Conservation (phyloP, 805 yeast genomes). For the Candida argentea region DNA sequence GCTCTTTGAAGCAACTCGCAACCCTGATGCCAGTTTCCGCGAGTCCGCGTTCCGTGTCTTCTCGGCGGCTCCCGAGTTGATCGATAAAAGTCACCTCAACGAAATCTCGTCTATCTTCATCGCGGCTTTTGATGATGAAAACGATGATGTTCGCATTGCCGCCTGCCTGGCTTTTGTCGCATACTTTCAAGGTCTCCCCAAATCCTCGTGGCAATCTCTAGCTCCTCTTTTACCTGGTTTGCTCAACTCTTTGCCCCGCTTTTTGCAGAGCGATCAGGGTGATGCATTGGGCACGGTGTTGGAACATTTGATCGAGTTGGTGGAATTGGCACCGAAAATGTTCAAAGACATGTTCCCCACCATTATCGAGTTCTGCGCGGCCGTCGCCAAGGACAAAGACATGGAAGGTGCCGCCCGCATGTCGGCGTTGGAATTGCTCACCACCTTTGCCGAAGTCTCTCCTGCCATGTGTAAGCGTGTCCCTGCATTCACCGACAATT, state of each 20-base stretch:
- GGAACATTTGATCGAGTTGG: conserved; percentile 82
- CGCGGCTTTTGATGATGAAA: conserved; percentile 68
- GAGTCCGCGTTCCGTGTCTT: conserved; percentile 89
- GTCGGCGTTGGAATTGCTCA: conserved; percentile 79
- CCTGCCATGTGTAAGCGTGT: conserved; percentile 91
- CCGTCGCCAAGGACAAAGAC: conserved; percentile 71
- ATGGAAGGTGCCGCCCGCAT: conserved; percentile 72
- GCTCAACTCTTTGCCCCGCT: conserved; percentile 78
- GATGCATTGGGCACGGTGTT: conserved; percentile 78
- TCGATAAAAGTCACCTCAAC: conserved; percentile 47
- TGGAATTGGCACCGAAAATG: conserved; percentile 89
- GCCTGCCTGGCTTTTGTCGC: conserved; percentile 90
- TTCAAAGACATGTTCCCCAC: conserved; percentile 85
- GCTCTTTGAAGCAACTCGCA: conserved; percentile 53
- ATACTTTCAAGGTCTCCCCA: conserved; percentile 74
- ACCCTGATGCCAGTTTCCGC: conserved; percentile 54
- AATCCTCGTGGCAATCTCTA: conserved; percentile 64
- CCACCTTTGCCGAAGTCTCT: conserved; percentile 86
- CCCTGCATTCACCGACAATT: conserved; percentile 55
- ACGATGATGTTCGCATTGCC: conserved; percentile 80
- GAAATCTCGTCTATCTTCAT: conserved; percentile 62
- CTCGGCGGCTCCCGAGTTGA: conserved; percentile 70
- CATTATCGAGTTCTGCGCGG: conserved; percentile 78
- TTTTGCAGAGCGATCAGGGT: conserved; percentile 71
- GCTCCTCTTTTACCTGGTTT: conserved; percentile 75